Base-by-base conservation (phyloP, 169 alveolate species). In the Eimeria necatrix region DNA sequence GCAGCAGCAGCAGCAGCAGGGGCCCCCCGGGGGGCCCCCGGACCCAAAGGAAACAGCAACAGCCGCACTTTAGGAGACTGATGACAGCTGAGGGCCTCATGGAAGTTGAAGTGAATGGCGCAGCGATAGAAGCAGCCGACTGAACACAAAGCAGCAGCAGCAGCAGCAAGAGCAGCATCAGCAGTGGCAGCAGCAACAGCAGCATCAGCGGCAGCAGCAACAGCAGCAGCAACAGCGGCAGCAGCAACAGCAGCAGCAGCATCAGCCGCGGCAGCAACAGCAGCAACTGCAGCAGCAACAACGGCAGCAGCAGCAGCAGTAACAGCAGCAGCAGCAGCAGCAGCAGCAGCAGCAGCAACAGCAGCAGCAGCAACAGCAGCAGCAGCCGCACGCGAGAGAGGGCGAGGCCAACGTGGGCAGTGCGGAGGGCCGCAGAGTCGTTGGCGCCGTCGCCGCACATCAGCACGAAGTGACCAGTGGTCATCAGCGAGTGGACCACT, bases 381-480 rank as follows among this genome's bases (percentile, higher is more conserved):
- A n/a, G n/a, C n/a, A n/a, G n/a, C n/a, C n/a, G n/a, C n/a, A n/a
- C n/a, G n/a, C n/a, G n/a, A 1, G 96, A 86, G 12, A 95, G 26
- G 41, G 96, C 96, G 10, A 95, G 76, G 53, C 96, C 96, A 9
- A 70, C 94, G 56, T 95, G 96, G 3, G 96, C 96, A 2, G 91
- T 88, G 12, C 95, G 93, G 18, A 95, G 96, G 18, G 96, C 96
- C 8, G 91, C 96, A 46, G 89, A 74, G 94, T 95, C 96, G 76
- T 95, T 95, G 16, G 91, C 96, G 6, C 96, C 96, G 51, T 95
- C 96, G 73, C 96, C 96, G 61, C 96, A 95, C 96, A 95, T 98
- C 41, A 98, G 98, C 41, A 84, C 83, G 49, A 95, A 89, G 46
- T 53, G 48, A 70, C 95, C 95, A 8, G 61, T 46, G n/a, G 60